A percentile compares a stretch with the other conserved stretches of the same genome.
Evolutionary conservation across 305 asterid genomes (phyloP).

Genomic region (Fraxinus xanthoxyloides): DNA sequence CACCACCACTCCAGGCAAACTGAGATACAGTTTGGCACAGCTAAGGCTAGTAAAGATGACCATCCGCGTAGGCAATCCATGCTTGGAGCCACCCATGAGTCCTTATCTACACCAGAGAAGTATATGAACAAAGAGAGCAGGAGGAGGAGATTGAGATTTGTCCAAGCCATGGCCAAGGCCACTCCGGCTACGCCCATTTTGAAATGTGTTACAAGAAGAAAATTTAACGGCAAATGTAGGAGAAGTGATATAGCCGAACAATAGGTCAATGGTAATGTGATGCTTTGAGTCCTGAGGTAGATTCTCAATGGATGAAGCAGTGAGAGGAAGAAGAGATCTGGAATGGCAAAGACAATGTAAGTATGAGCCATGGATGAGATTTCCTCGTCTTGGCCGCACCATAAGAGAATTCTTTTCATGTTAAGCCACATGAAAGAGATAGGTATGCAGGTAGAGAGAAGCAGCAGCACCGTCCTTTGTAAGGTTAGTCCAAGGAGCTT

Average conservation of each 20-base stretch:
- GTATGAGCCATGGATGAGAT: conserved; percentile 73
- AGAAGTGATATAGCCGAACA: conserved; percentile 59
- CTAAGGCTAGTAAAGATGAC: conserved; percentile 50
- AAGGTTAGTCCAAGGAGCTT: conserved; percentile 78
- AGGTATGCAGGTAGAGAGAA: conserved; percentile 65
- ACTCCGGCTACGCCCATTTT: conserved; percentile 68
- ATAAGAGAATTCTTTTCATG: conserved; percentile 61
- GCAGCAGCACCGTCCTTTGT: conserved; percentile 77
- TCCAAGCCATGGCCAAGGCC: conserved; percentile 74
- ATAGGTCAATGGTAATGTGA: conserved; percentile 71
- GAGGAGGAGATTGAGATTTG: conserved; percentile 62
- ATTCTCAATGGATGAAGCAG: conserved; percentile 76
- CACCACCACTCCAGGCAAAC: conserved; percentile 40
- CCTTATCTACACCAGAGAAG: conserved; percentile 57
- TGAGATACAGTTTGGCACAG: conserved; percentile 26
- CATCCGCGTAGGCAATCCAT: conserved; percentile 66
- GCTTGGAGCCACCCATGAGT: conserved; percentile 65
- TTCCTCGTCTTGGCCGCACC: conserved; percentile 78
- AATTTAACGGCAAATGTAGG: conserved; percentile 71
- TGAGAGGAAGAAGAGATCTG: conserved; percentile 75
- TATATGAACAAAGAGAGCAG: conserved; percentile 46
- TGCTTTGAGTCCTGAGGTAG: conserved; percentile 65
- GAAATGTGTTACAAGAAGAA: conserved; percentile 49
- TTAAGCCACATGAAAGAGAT: conserved; percentile 79
- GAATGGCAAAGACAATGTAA: conserved; percentile 69